A percentile compares a stretch with the other conserved stretches of the same genome.
Conservation (phyloP, 495 filamentous ascomycete genomes). For the Staphylotrichum tortipilum region DNA sequence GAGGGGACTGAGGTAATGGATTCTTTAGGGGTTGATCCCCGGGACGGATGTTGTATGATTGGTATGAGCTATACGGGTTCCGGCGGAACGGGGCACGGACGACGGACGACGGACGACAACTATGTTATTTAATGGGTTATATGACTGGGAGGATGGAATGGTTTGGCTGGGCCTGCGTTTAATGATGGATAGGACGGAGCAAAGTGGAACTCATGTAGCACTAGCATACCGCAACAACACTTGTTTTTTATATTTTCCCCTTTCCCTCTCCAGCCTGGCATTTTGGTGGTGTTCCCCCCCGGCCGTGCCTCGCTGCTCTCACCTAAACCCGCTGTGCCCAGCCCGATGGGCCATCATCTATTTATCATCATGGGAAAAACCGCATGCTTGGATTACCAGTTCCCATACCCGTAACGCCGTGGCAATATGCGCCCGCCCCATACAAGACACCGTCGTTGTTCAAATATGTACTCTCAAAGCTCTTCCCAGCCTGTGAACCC, state of each 20-base stretch:
- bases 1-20: background rate
- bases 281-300: no score
- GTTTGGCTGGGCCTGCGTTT: background rate
- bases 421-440: background rate
- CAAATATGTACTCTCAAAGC: conserved; percentile 8
- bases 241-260: background rate
- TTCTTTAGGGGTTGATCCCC: background rate
- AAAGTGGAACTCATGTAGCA: background rate
- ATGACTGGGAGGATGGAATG: background rate
- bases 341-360: background rate
- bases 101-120: background rate
- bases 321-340: no score
- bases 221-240: background rate
- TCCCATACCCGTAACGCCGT: conserved; percentile 8
- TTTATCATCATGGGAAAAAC: background rate
- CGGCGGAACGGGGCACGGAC: no score
- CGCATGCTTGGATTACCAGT: background rate
- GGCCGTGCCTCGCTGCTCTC: no score
- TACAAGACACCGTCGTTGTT: background rate
- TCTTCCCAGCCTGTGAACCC: conserved; percentile 14
- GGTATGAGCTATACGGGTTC: no score
- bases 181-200: background rate
- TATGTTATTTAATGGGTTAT: background rate
- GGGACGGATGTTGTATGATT: background rate
- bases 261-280: background rate